Conservation (phyloP, 75 land plant species). For the Cryptomeria japonica region DNA sequence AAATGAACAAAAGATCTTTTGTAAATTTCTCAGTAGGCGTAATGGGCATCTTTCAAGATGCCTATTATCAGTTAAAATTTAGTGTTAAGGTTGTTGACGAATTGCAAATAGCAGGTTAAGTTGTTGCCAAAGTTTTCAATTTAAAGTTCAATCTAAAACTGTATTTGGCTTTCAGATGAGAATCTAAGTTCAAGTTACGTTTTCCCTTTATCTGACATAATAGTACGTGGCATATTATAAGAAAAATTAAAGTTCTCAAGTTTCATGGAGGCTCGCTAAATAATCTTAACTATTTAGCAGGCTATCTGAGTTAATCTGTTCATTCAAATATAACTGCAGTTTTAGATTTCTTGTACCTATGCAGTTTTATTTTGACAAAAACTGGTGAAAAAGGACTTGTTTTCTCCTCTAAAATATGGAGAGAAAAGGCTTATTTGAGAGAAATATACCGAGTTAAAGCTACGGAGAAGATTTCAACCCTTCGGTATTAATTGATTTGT, state of each 20-base stretch:
- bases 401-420: too few species aligned
- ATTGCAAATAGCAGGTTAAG: neutral
- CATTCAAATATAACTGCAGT: neutral
- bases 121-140: neutral
- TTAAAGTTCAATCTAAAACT: neutral
- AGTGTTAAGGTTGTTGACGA: neutral
- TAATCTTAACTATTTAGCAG: too few species aligned
- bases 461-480: neutral
- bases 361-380: too few species aligned
- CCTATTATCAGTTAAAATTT: neutral
- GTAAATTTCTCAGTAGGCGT: neutral
- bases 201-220: neutral
- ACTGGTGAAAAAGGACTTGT: too few species aligned
- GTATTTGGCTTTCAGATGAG: neutral
- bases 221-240: neutral
- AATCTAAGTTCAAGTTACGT: neutral
- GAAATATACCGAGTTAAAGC: neutral
- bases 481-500: too few species aligned
- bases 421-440: neutral
- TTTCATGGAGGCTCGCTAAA: neutral
- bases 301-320: neutral
- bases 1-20: neutral
- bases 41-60: neutral
- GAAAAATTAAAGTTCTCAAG: too few species aligned
- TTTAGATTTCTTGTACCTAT: too few species aligned